phyloP scores from a whole-genome alignment of 2,329 filamentous ascomycete genomes.

The Aureobasidium uvarum region DNA sequence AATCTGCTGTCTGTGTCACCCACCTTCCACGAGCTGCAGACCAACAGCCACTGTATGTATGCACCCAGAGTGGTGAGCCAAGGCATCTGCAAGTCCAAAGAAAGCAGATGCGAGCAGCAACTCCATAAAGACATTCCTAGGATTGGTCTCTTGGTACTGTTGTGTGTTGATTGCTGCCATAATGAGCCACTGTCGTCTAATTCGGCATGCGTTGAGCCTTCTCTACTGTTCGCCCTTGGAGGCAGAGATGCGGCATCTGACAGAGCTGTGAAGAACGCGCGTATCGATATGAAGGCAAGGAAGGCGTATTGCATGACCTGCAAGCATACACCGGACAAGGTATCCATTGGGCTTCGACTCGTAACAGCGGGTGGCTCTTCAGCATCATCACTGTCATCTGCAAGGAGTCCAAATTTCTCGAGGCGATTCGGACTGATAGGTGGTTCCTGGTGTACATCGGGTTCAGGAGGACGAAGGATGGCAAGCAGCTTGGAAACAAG shows the following conservation, averaged over 20 bases:
- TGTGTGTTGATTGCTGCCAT: slow-evolving; percentile 27
- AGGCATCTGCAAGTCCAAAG: slow-evolving; percentile 79
- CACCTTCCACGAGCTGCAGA: slow-evolving; percentile 71
- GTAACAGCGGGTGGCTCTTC: slow-evolving; percentile 5
- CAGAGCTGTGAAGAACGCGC: slow-evolving; percentile 63
- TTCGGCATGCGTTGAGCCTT: not conserved
- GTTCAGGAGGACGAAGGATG: slow-evolving; percentile 35
- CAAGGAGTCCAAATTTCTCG: slow-evolving; percentile 58
- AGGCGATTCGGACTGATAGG: slow-evolving; percentile 46
- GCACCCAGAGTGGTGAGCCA: slow-evolving; percentile 78
- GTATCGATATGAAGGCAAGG: slow-evolving; percentile 54
- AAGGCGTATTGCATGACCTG: slow-evolving; percentile 53
- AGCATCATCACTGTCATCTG: slow-evolving; percentile 33
- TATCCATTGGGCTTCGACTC: slow-evolving; percentile 14
- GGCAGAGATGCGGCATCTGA: slow-evolving; percentile 67
- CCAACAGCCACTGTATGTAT: slow-evolving; percentile 69
- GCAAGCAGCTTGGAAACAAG: slow-evolving; percentile 69
- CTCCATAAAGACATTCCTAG: slow-evolving; percentile 75
- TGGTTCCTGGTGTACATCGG: slow-evolving; percentile 29
- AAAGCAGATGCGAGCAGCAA: slow-evolving; percentile 68
- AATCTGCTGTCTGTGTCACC: slow-evolving; percentile 73
- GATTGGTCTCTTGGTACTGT: slow-evolving; percentile 59
- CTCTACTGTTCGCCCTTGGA: slow-evolving; percentile 44
- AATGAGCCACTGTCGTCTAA: slow-evolving; percentile 4
- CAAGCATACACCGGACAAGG: slow-evolving; percentile 41